Base-by-base conservation (phyloP, 225 moss, liverwort and hornwort genomes). In the Asterella californica region DNA sequence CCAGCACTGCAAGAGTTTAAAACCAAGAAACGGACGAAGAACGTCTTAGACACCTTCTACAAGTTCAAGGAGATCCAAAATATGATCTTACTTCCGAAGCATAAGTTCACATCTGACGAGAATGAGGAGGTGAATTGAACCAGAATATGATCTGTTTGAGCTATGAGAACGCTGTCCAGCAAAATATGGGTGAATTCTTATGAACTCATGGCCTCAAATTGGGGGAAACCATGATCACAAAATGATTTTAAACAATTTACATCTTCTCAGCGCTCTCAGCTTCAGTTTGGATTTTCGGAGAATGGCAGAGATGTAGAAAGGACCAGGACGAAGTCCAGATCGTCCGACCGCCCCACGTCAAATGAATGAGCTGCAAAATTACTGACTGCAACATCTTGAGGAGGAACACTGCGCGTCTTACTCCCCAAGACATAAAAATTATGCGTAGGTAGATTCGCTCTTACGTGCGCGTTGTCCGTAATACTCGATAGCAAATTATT, bases 1-100 rank as follows among this genome's bases (percentile, higher is more conserved):
- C 91, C 94, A 94, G 86, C 97, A 97, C 97, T 97, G 93, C 67
- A 53, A 55, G n/a, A n/a, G n/a, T n/a, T n/a, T n/a, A n/a, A n/a
- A 15, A 74, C 54, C 21, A 47, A 59, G 75, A 83, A 34, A 67
- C 15, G 36, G 1, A n/a, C 2, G 17, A 46, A 72, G 4, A 57
- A 24, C 34, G 36, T 37, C 18, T 70, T 19, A 70, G 69, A 36
- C 18, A 69, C 6, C 32, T 64, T 21, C 15, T 64, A 36, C 37
- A 36, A 70, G 10, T 69, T 6, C 37, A 2, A 42, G 4, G 5
- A 2, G 10, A 37, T 36, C 42, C 69, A 9, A 18, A 15, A 10
- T 42, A 38, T 34, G 6, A 6, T 62, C 48, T 48, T 48, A 48
- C 48, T 14, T 52, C 17, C 14, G 1, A 52, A 52, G 52, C 14